A percentile compares a stretch with the other conserved stretches of the same genome.
These are phyloP conservation scores for Sporothrix phasma DNA, from an alignment of 2,329 filamentous ascomycete genomes.

Conservation along the genomic window DNA sequence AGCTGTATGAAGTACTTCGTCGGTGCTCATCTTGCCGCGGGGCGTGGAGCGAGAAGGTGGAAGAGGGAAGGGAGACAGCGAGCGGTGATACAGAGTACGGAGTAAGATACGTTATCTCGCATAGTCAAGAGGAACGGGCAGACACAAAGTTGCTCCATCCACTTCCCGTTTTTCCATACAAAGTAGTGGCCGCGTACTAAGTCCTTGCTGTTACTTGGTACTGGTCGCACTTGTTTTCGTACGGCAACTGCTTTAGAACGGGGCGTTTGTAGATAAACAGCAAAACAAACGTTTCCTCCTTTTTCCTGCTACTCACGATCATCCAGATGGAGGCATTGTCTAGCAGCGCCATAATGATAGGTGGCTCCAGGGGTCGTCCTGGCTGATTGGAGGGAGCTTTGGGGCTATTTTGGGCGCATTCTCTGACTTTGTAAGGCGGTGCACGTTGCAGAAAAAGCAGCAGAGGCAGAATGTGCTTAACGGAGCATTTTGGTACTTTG, in stretches of 20 bases:
- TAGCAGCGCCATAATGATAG: neutral
- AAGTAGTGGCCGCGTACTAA: slow-evolving; percentile 9
- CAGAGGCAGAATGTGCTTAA: neutral
- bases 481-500: neutral
- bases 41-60: neutral
- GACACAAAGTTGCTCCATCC: slow-evolving; percentile 1
- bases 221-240: neutral
- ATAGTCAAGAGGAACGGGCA: neutral
- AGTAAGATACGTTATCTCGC: too few species aligned
- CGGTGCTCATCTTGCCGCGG: neutral
- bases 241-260: neutral
- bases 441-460: slow-evolving; percentile 1
- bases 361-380: neutral
- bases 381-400: neutral
- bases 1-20: too few species aligned
- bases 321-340: neutral
- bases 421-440: neutral
- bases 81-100: too few species aligned
- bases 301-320: neutral
- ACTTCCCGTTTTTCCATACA: slow-evolving; percentile 17
- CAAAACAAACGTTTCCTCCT: neutral
- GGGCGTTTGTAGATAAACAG: neutral
- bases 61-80: neutral
- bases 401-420: neutral
- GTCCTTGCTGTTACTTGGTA: neutral